A percentile compares a stretch with the other conserved stretches of the same genome.
Evolutionary conservation across 2,329 filamentous ascomycete genomes (phyloP).

Genomic region (Fusarium sp.): DNA sequence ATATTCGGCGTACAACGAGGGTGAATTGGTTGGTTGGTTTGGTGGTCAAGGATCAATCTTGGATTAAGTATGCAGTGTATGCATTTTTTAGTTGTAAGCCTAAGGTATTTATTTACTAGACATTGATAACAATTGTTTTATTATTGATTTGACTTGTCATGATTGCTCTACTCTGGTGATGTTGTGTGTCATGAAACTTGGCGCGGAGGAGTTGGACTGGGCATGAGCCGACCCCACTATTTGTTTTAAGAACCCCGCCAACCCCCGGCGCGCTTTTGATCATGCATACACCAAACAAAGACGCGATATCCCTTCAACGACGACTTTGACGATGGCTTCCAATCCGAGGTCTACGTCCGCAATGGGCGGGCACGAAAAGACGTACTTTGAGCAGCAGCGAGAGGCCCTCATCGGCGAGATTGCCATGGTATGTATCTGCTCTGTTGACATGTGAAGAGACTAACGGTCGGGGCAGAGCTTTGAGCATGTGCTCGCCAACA

Average conservation of each 20-base stretch:
- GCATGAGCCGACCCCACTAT: constrained; percentile 17
- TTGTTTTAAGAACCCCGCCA: constrained; percentile 33
- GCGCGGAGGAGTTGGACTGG: neutral
- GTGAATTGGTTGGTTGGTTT: neutral
- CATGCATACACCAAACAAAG: constrained; percentile 23
- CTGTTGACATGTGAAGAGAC: neutral
- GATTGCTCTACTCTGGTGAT: neutral
- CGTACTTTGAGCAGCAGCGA: constrained; percentile 83
- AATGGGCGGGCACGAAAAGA: constrained; percentile 56
- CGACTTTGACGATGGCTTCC: constrained; percentile 48
- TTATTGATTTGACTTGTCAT: neutral
- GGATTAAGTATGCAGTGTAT: neutral
- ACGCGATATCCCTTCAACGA: constrained; percentile 22
- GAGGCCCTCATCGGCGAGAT: constrained; percentile 79
- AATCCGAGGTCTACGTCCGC: constrained; percentile 45
- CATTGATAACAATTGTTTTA: neutral
- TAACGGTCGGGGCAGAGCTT: constrained; percentile 65
- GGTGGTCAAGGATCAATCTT: neutral
- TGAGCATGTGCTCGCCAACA: constrained; percentile 93
- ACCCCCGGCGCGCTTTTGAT: neutral
- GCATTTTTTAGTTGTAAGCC: neutral
- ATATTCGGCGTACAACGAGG: constrained; percentile 17
- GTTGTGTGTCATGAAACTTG: neutral
- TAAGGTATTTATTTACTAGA: neutral
- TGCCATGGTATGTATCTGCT: constrained; percentile 74